A percentile compares a stretch with the other conserved stretches of the same genome.
These are phyloP conservation scores for Noccaea caerulescens DNA, from an alignment of 345 rosid genomes.

Conservation along the genomic window DNA sequence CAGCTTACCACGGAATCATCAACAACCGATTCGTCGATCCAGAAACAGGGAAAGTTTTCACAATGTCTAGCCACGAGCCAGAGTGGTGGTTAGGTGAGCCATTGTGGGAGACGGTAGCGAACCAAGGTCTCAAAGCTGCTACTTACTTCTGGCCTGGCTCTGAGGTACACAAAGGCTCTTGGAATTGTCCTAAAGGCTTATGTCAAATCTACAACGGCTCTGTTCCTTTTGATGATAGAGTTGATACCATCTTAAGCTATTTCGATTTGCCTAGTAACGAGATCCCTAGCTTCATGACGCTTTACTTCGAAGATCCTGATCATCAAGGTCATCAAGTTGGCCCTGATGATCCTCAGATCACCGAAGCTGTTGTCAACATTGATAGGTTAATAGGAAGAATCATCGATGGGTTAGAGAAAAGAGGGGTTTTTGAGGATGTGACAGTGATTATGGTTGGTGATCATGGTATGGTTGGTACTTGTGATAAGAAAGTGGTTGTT, in stretches of 20 bases:
- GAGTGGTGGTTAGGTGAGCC: slow-evolving; percentile 99
- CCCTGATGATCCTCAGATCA: slow-evolving; percentile 83
- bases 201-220: slow-evolving; percentile 73
- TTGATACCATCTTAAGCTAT: slow-evolving; percentile 71
- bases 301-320: slow-evolving; percentile 97
- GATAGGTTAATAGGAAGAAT: slow-evolving; percentile 80
- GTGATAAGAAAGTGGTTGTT: slow-evolving; percentile 75
- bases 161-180: slow-evolving; percentile 90
- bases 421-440: slow-evolving; percentile 91
- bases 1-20: slow-evolving; percentile 82
- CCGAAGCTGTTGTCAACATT: slow-evolving; percentile 74
- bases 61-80: slow-evolving; percentile 79
- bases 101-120: slow-evolving; percentile 86
- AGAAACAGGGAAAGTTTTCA: slow-evolving; percentile 55
- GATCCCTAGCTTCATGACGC: slow-evolving; percentile 76
- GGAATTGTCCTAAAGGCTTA: slow-evolving; percentile 68
- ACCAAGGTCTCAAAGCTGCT: slow-evolving; percentile 81
- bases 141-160: slow-evolving; percentile 97
- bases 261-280: slow-evolving; percentile 73
- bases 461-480: slow-evolving; percentile 97
- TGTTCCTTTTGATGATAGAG: slow-evolving; percentile 85
- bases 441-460: slow-evolving; percentile 86
- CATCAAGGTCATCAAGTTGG: slow-evolving; percentile 95
- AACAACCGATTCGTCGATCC: slow-evolving; percentile 78
- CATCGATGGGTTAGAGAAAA: slow-evolving; percentile 71